Percentiles rank a stretch among this genome's conserved stretches.
Conservation (phyloP, 169 alveolate genomes). For the Eimeria sp. region DNA sequence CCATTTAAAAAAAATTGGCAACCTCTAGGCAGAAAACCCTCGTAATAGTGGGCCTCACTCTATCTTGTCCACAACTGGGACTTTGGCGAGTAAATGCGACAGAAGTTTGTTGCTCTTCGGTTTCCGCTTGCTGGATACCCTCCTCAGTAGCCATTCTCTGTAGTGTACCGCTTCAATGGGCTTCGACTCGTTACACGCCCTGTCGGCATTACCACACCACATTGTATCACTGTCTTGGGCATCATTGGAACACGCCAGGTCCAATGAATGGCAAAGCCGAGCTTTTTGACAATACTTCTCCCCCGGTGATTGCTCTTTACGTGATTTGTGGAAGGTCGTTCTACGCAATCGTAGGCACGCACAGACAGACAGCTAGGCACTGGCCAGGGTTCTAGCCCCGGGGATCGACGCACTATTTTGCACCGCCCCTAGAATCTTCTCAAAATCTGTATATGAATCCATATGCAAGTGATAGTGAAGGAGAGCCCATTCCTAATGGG, state of each 20-base stretch:
- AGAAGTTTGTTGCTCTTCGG: background rate
- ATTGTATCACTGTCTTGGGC: background rate
- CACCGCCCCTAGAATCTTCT: background rate
- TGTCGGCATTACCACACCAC: background rate
- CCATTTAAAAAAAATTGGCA: background rate
- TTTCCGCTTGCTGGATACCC: background rate
- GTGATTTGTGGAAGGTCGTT: background rate
- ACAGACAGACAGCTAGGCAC: background rate
- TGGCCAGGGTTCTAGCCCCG: background rate
- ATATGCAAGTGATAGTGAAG: background rate
- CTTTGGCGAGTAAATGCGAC: background rate
- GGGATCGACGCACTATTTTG: background rate
- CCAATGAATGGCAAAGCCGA: background rate
- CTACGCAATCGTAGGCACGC: background rate
- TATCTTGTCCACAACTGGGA: background rate
- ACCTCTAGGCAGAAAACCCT: no score
- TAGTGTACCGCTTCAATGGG: background rate
- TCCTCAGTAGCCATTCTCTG: conserved; percentile 27
- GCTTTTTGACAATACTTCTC: no score
- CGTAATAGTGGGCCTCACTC: background rate
- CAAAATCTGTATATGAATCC: background rate
- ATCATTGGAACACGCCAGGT: background rate
- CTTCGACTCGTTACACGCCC: background rate
- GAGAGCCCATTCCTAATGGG: background rate
- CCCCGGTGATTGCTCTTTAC: background rate